Conservation (phyloP, 208 protist species). For the Leishmania guyanensis region DNA sequence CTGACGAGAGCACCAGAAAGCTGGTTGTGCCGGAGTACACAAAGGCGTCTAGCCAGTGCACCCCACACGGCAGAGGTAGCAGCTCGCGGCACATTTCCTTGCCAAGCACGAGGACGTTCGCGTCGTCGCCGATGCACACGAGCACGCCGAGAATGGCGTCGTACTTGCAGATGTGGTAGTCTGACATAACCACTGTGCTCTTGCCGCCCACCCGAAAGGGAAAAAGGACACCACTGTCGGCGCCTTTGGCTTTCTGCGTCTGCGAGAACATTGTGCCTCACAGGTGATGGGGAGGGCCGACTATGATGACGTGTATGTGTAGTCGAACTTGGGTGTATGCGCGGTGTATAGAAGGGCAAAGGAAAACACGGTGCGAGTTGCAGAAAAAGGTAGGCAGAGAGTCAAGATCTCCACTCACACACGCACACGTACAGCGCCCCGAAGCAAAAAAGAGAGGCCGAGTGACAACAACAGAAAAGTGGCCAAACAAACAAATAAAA, state of each 20-base stretch:
- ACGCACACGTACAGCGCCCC: background rate
- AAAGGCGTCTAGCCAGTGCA: conserved; percentile 72
- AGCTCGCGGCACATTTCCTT: conserved; percentile 59
- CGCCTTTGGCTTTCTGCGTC: background rate
- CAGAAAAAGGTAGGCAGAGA: background rate
- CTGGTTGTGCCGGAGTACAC: conserved; percentile 79
- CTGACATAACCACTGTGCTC: conserved; percentile 70
- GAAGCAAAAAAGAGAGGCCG: too few species aligned
- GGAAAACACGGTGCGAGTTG: background rate
- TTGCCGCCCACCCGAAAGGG: conserved; percentile 51
- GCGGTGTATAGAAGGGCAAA: background rate
- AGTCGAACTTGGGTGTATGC: background rate
- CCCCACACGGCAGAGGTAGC: conserved; percentile 52
- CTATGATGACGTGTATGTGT: background rate
- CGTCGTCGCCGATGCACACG: conserved; percentile 76
- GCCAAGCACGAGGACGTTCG: conserved; percentile 64
- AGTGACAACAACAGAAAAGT: too few species aligned
- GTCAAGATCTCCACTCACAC: background rate
- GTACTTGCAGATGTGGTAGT: conserved; percentile 82
- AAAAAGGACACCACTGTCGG: conserved; percentile 7
- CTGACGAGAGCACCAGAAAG: conserved; percentile 75
- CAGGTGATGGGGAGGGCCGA: background rate
- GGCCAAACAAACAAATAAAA: too few species aligned
- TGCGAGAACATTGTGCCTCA: conserved; percentile 8
- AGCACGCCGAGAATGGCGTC: conserved; percentile 76